A percentile compares a stretch with the other conserved stretches of the same genome.
Evolutionary conservation across 225 moss, liverwort and hornwort genomes (phyloP).

Genomic region (Thuidium tamariscinum): DNA sequence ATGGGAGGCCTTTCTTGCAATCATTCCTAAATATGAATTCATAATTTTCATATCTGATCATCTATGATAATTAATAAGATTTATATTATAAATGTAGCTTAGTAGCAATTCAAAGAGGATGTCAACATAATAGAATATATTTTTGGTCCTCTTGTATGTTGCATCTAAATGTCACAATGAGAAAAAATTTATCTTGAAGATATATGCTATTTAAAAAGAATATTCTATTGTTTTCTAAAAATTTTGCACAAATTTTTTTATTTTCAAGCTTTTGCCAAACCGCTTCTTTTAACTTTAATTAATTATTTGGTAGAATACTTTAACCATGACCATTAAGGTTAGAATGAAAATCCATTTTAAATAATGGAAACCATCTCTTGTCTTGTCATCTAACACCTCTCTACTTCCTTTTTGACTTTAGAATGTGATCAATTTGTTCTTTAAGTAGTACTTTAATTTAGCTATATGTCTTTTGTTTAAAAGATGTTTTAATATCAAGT

Average conservation of each 20-base stretch:
- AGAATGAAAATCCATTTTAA: not conserved
- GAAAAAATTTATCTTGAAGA: too few relatives aligned
- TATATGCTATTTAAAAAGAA: too few relatives aligned
- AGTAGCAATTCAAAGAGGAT: not conserved
- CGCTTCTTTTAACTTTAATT: fast-evolving
- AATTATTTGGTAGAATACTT: not conserved
- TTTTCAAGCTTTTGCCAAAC: not conserved
- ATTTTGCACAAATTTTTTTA: not conserved
- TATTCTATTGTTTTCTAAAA: too few relatives aligned
- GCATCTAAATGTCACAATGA: fast-evolving
- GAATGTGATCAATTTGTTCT: not conserved
- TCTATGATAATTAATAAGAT: not conserved
- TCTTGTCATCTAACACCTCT: not conserved
- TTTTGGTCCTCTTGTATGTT: not conserved
- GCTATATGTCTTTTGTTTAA: fast-evolving
- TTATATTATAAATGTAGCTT: too few relatives aligned
- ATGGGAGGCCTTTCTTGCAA: too few relatives aligned
- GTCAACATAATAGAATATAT: fast-evolving
- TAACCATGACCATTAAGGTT: not conserved
- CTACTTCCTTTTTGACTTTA: not conserved
- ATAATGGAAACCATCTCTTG: not conserved
- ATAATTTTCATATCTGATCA: not conserved
- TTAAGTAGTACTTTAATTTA: not conserved
- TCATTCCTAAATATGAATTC: not conserved
- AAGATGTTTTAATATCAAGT: not conserved